phyloP scores from a whole-genome alignment of 352 stramenopile genomes.

The Phytophthora quininea region DNA sequence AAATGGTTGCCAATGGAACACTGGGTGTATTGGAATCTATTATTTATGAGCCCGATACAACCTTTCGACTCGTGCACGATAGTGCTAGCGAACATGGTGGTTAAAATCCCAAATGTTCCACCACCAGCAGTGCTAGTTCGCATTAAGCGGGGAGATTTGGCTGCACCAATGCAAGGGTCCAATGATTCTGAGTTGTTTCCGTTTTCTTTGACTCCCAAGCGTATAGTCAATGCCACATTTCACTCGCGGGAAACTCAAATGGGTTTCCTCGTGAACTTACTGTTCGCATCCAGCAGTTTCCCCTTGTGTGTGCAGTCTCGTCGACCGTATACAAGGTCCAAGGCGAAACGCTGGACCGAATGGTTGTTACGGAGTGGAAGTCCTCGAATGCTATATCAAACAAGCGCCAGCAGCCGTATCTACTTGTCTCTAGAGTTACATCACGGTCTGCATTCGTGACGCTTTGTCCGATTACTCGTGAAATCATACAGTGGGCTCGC shows the following conservation, averaged over 20 bases:
- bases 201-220: constrained; percentile 10
- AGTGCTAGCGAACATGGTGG: not conserved
- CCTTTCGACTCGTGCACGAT: constrained; percentile 9
- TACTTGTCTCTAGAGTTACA: constrained; percentile 13
- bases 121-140: constrained; percentile 4
- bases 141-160: not conserved
- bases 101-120: not conserved
- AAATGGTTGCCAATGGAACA: constrained; percentile 19
- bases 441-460: constrained; percentile 1
- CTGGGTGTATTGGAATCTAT: constrained; percentile 5
- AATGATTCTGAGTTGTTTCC: constrained; percentile 9
- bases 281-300: constrained; percentile 17
- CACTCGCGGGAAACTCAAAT: not conserved
- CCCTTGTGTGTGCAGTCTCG: constrained; percentile 17
- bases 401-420: constrained; percentile 17
- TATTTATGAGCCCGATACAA: constrained; percentile 3
- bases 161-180: not conserved
- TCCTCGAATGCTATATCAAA: not conserved
- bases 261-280: not conserved
- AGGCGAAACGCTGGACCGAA: constrained; percentile 15
- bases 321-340: constrained; percentile 20
- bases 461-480: not conserved
- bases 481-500: constrained; percentile 5
- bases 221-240: not conserved
- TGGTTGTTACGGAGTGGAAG: constrained; percentile 12